Base-by-base conservation (phyloP, 257 asterid species). In the Jaltomata sinuosa region DNA sequence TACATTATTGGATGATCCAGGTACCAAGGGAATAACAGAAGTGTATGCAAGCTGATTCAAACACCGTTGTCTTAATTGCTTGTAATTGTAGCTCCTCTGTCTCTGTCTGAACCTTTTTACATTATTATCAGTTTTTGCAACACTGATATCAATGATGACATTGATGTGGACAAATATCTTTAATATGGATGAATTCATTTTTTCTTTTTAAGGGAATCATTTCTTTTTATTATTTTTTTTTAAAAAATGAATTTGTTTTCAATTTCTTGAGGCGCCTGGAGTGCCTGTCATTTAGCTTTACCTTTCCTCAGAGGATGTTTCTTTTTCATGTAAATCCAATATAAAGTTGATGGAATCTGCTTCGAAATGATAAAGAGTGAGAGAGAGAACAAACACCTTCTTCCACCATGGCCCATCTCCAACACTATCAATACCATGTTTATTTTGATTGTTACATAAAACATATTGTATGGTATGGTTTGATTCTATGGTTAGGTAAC, bases 171-270 rank as follows among this genome's bases (percentile, higher is more conserved):
- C 27, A 59, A 22, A 59, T 9, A 57, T 57, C 15, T 57, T 57
- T 21, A 21, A 9, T 57, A n/a, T n/a, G 32, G 32, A n/a, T 49
- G 67, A n/a, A n/a, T 27, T 54, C 61, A 79, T 6, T 42, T 87
- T 76, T 79, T 34, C 85, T 40, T 15, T 8, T 78, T 45, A 67
- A 84, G 50, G 77, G 86, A 74, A 88, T 80, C 86, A 84, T 85
- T 83, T 87, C 87, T n/a, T n/a, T n/a, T n/a, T n/a, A 47, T 84
- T 52, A 31, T 2, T 18, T 65, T 80, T 2, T 18, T 65, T 80
- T 42, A 1, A 62, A 68, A 45, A 45, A 62, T 62, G 47, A 6
- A 36, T 5, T 34, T 55, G 52, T 45, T 53, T 79, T 59, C 32
- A 57, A 57, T 1, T 22, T 15, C 3, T 19, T 19, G 81, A 62